Evolutionary conservation across 1,139 yeast species (phyloP).

Genomic region (Arxiozyma bovina): DNA sequence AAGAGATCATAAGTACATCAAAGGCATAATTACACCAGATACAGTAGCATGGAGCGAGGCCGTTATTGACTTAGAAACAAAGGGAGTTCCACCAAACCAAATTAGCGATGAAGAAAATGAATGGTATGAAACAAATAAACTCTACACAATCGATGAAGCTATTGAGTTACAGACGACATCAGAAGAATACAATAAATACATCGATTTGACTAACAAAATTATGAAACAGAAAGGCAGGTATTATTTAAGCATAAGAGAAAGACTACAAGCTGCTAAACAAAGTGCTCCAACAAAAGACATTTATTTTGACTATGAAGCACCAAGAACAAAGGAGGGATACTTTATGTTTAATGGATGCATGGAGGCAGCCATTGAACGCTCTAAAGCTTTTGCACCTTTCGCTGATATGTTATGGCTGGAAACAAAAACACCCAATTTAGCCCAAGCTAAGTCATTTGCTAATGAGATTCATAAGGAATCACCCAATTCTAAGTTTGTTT

Average conservation of each 20-base stretch:
- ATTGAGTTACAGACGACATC: conserved; percentile 27
- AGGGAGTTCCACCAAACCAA: conserved; percentile 27
- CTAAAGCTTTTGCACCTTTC: conserved; percentile 46
- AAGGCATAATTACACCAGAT: conserved; percentile 39
- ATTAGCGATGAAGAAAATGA: conserved; percentile 36
- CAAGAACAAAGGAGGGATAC: conserved; percentile 51
- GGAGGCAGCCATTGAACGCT: conserved; percentile 47
- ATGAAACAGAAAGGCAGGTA: conserved; percentile 6
- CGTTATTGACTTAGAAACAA: conserved; percentile 37
- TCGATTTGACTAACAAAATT: conserved; percentile 6
- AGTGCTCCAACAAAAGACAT: conserved; percentile 32
- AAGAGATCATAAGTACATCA: conserved; percentile 45
- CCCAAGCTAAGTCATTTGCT: conserved; percentile 45
- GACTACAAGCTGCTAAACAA: conserved; percentile 28
- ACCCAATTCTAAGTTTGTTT: conserved; percentile 50
- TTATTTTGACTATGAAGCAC: conserved; percentile 49
- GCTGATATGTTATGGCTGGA: conserved; percentile 53
- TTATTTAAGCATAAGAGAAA: conserved; percentile 21
- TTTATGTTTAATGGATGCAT: conserved; percentile 42
- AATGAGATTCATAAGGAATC: conserved; percentile 36
- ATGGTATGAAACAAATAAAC: conserved; percentile 39
- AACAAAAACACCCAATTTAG: conserved; percentile 46
- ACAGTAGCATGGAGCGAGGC: conserved; percentile 41
- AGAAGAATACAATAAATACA: conserved; percentile 12
- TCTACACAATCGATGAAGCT: conserved; percentile 45